These are phyloP conservation scores for Coemansia sp. DNA, from an alignment of 192 early-diverging fungal genomes.

Conservation along the genomic window DNA sequence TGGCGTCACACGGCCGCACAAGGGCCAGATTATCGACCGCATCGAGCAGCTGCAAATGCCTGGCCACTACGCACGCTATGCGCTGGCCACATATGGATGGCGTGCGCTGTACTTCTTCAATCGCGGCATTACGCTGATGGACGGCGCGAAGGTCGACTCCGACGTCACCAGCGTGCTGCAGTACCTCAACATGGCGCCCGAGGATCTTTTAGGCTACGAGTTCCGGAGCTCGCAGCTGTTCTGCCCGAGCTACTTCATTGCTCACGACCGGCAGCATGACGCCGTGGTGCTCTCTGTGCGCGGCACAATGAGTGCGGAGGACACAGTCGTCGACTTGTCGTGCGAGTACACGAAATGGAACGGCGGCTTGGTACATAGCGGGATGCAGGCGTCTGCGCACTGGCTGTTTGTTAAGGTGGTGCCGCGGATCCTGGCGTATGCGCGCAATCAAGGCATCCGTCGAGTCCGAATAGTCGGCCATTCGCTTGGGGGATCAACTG, in stretches of 20 bases:
- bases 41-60: conserved; percentile 55
- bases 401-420: conserved; percentile 71
- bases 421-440: conserved; percentile 65
- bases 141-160: conserved; percentile 66
- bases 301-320: conserved; percentile 74
- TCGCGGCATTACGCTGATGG: conserved; percentile 68
- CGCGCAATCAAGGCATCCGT: conserved; percentile 52
- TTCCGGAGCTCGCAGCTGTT: conserved; percentile 68
- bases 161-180: conserved; percentile 67
- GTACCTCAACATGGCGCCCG: conserved; percentile 62
- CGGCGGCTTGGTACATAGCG: conserved; percentile 75
- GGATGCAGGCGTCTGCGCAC: conserved; percentile 74
- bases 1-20: conserved; percentile 39
- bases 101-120: conserved; percentile 74
- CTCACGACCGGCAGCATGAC: conserved; percentile 62
- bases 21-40: conserved; percentile 31
- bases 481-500: conserved; percentile 71
- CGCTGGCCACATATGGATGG: conserved; percentile 72
- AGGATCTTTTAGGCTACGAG: conserved; percentile 70
- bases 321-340: conserved; percentile 73
- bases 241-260: conserved; percentile 72
- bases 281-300: conserved; percentile 69
- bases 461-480: conserved; percentile 73
- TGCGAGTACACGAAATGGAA: conserved; percentile 80
- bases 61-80: conserved; percentile 61